Base-by-base conservation (phyloP, 768 basidiomycete genomes). In the Gymnopilus dilepis region DNA sequence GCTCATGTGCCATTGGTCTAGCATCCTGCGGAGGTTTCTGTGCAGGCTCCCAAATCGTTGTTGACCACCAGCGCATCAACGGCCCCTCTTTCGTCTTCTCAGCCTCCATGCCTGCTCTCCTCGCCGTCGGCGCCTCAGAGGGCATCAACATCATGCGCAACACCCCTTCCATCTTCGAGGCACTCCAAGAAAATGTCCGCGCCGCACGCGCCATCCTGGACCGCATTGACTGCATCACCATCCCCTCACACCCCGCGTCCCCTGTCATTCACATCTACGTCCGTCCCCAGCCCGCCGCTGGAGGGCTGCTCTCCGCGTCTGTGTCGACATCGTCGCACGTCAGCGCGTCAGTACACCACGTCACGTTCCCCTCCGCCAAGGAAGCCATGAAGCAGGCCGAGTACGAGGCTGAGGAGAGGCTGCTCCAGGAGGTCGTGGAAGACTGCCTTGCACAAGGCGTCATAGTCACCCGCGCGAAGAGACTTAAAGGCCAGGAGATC, bases 31-130 rank as follows among this genome's bases (percentile, higher is more conserved):
- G 97, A 50, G 97, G 97, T 1, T 99, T 99, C 84, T 99, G 97
- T 69, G 94, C 94, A 3, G 97, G 97, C 24, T 90, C 92, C 1
- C 75, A 76, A 17, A 83, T 86, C 40, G 92, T 97, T 30, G 86
- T 94, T 22, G 86, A 93, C 64, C 97, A 99, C 71, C 97, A 97
- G 86, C 95, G 95, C 47, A 97, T 97, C 84, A 99, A 99, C 72
- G 94, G 93, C 15, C 89, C 94, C 3, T 88, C 95, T 0, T 97
- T 94, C 73, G 95, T 99, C 61, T 99, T 95, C 80, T 97, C 97
- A 1, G 97, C 97, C 17, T 88, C 97, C 2, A 88, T 97, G 79
- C 97, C 97, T 0, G 86, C 94, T 2, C 83, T 96, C 42, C 87
- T 99, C 38, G 88, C 94, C 19, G 95, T 95, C 64, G 87, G 90